A percentile compares a stretch with the other conserved stretches of the same genome.
These are phyloP conservation scores for Curvularia hawaiiensis DNA, from an alignment of 2,329 filamentous ascomycete genomes.

Conservation along the genomic window DNA sequence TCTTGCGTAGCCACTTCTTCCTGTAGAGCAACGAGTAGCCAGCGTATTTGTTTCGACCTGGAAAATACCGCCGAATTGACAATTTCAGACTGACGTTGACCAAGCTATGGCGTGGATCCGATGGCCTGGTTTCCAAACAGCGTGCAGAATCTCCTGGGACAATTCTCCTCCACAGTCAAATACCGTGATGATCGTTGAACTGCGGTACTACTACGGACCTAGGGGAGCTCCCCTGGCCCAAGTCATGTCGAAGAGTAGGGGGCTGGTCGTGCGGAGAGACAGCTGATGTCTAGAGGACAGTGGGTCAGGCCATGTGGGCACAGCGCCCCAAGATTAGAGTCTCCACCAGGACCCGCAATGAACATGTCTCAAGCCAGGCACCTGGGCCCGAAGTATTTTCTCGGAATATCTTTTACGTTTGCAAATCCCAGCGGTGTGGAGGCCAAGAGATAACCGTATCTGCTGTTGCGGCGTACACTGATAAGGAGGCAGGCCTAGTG, in stretches of 20 bases:
- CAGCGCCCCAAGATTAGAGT: constrained; percentile 1
- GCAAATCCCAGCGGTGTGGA: neutral
- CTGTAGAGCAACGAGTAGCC: neutral
- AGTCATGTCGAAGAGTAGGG: neutral
- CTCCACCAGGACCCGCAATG: constrained; percentile 11
- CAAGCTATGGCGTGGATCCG: neutral
- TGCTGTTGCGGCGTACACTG: neutral
- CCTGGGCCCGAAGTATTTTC: neutral
- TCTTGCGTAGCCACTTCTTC: neutral
- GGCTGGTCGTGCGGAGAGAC: neutral
- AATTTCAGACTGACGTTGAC: constrained; percentile 1
- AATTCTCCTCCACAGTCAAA: neutral
- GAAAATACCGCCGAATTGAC: neutral
- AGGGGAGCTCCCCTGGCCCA: neutral
- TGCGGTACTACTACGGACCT: neutral
- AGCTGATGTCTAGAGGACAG: constrained; percentile 1
- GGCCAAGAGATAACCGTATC: constrained; percentile 9
- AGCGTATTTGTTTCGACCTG: neutral
- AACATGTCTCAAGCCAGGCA: constrained; percentile 1
- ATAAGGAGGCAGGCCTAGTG: constrained; percentile 6
- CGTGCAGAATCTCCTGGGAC: neutral
- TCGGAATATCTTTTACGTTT: constrained; percentile 14
- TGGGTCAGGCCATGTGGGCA: constrained; percentile 10
- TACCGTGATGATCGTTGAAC: neutral
- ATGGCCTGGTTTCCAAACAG: neutral